These are phyloP conservation scores for Limonomyces culmigenus DNA, from an alignment of 1,284 basidiomycete genomes.

Conservation along the genomic window DNA sequence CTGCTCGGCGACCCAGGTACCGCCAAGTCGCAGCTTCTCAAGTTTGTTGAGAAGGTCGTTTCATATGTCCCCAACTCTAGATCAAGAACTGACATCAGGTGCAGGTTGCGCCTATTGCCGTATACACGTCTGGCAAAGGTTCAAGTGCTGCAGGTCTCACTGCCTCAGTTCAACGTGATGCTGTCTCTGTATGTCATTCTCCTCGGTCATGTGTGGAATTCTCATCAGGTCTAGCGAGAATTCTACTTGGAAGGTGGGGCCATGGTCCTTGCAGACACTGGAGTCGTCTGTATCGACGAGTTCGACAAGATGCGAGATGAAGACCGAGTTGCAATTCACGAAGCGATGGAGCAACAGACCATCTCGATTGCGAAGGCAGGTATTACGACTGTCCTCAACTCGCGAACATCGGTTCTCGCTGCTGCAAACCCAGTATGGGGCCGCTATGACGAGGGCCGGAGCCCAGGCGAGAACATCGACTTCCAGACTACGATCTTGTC, in stretches of 20 bases:
- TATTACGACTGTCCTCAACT: slow-evolving; percentile 96
- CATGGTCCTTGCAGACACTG: slow-evolving; percentile 98
- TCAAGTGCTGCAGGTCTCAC: slow-evolving; percentile 97
- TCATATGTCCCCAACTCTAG: not conserved
- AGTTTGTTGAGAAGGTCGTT: slow-evolving; percentile 91
- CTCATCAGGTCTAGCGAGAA: no score
- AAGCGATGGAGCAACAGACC: slow-evolving; percentile 99
- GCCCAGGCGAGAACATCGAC: slow-evolving; percentile 97
- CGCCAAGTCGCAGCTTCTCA: slow-evolving; percentile 92
- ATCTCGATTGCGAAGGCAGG: slow-evolving; percentile 99
- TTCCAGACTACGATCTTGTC: slow-evolving; percentile 98
- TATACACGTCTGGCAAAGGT: slow-evolving; percentile 97
- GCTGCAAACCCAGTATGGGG: slow-evolving; percentile 99
- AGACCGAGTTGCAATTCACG: slow-evolving; percentile 97
- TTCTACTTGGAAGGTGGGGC: slow-evolving; percentile 99
- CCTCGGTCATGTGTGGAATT: no score
- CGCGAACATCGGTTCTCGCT: slow-evolving; percentile 88
- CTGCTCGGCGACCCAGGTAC: slow-evolving; percentile 96
- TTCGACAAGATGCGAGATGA: slow-evolving; percentile 99
- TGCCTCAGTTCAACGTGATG: slow-evolving; percentile 91
- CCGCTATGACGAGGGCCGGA: slow-evolving; percentile 93
- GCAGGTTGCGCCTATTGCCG: slow-evolving; percentile 89
- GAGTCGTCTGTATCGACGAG: slow-evolving; percentile 98
- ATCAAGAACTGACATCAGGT: slow-evolving; percentile 1
- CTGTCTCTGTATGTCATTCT: slow-evolving; percentile 64